A percentile compares a stretch with the other conserved stretches of the same genome.
Conservation (phyloP, 805 yeast species). For the Starmerella vaccinii region DNA sequence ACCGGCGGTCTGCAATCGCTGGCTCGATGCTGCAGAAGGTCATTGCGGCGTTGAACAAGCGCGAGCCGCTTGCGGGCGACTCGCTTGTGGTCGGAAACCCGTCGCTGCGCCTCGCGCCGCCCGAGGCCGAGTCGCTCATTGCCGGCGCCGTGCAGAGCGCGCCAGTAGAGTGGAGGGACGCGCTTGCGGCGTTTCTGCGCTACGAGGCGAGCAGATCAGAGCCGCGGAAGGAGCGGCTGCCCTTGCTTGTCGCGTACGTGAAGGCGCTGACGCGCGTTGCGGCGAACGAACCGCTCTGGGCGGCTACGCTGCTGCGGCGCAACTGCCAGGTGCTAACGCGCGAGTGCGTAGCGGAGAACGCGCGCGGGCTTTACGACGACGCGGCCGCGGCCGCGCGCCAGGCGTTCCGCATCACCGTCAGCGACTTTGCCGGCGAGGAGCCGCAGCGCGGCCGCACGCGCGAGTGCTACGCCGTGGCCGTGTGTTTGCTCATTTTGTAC, state of each 20-base stretch:
- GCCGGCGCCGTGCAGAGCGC: neutral
- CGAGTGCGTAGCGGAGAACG: neutral
- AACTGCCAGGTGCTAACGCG: constrained; percentile 3
- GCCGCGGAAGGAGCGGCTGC: neutral
- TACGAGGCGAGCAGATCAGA: neutral
- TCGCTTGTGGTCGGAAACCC: neutral
- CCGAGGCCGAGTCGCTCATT: neutral
- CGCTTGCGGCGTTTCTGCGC: neutral
- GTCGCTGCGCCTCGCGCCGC: neutral
- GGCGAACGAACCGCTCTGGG: neutral
- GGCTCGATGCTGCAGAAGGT: neutral
- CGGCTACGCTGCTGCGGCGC: constrained; percentile 5
- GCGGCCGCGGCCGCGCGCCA: constrained; percentile 15
- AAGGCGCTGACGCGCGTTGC: constrained; percentile 6
- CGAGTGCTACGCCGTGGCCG: constrained; percentile 17
- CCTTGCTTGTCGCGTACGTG: neutral
- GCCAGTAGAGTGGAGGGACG: neutral
- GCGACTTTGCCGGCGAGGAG: constrained; percentile 16
- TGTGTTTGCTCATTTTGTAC: constrained; percentile 20
- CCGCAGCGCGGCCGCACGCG: constrained; percentile 16
- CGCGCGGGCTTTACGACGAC: constrained; percentile 1
- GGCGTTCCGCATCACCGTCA: constrained; percentile 18
- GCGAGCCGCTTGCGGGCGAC: neutral
- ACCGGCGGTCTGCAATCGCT: neutral
- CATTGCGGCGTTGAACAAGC: neutral